Base-by-base conservation (phyloP, 306 rosid genomes). In the Pyrus communis region DNA sequence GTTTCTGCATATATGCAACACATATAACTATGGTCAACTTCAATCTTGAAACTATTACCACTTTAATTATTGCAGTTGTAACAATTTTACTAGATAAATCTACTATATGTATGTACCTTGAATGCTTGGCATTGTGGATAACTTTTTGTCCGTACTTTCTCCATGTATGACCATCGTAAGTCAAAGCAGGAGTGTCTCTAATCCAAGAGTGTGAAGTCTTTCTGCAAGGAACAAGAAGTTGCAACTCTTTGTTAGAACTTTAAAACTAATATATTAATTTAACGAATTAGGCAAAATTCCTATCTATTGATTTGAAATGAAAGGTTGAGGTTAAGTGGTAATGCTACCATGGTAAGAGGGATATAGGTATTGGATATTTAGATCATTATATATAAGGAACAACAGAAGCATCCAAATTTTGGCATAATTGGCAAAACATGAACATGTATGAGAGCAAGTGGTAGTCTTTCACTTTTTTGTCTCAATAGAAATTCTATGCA, bases 101-200 rank as follows among this genome's bases (percentile, higher is more conserved):
- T 40, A 40, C 45, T 15, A 49, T 5, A 49, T 49, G 19, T 15
- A 35, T 68, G 33, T 63, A 86, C 97, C 96, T 90, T 21, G 92
- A 89, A 40, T 68, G 61, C 54, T 70, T 49, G 70, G 80, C 17
- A 69, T 88, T 69, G 0, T 82, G 85, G 69, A 92, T 92, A 1
- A 1, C 21, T 69, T 92, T 92, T 75, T 92, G 93, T 19, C 97
- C 97, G 31, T 92, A 92, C 46, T 90, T 90, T 71, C 97, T 92
- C 96, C 97, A 92, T 8, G 88, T 84, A 74, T 88, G 84, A 2
- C 97, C 93, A 71, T 88, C 97, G 22, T 85, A 88, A 0, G 17
- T 58, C 73, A 80, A 86, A 64, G 68, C n/a, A 8, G 81, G 75
- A 28, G 90, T 67, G 0, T 85, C 90, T 38, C 66, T 78, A 70